Evolutionary conservation across 2,329 filamentous ascomycete genomes (phyloP), one percentile per base, ranked within the genome.

Genomic region (Penicillium sp.): DNA sequence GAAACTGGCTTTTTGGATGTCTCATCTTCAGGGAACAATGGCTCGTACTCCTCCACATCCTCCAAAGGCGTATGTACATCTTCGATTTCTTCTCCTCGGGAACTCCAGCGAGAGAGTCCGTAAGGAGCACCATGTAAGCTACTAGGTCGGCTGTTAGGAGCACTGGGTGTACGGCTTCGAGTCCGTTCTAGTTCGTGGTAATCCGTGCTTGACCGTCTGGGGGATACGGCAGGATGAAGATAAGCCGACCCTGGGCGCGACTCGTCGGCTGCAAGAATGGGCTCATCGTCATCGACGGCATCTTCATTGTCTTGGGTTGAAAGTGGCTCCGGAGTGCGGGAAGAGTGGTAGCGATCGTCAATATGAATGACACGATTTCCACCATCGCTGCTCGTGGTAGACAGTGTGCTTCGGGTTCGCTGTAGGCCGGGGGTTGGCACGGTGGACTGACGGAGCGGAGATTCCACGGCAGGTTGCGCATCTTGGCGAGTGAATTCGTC

Each of bases 41-140:
- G 94, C 70, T 97, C 93, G 66, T 97, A 97, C 71, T 97, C 92
- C 65, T 92, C 88, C 5, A 96, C 89, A 66, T 96, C 88, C 65
- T 95, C 91, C 8, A 96, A 77, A 5, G 89, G 90, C 3, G 88
- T 91, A 45, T 80, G 76, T 47, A 76, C 70, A 21, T 79, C 77
- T 47, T 84, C 81, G 48, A 67, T 65, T 28, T 80, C 77, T 26
- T 81, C 79, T 20, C 76, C 75, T 40, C 78, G 78, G 16, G 79
- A 84, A 74, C 66, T 76, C 75, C 71, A 87, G 69, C 71, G 87
- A 53, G 77, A 72, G 47, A 81, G 66, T 55, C 76, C 75, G 16
- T 81, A 77, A 6, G 80, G 74, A 47, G 76, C 78, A 61, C 81
- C 84, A 68, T 87, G 84, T 42, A 86, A 76, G 68, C 83, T 88